Percentiles rank a stretch among this genome's conserved stretches.
Conservation (phyloP, 2,329 filamentous ascomycete genomes). For the Alternaria ethzedia region DNA sequence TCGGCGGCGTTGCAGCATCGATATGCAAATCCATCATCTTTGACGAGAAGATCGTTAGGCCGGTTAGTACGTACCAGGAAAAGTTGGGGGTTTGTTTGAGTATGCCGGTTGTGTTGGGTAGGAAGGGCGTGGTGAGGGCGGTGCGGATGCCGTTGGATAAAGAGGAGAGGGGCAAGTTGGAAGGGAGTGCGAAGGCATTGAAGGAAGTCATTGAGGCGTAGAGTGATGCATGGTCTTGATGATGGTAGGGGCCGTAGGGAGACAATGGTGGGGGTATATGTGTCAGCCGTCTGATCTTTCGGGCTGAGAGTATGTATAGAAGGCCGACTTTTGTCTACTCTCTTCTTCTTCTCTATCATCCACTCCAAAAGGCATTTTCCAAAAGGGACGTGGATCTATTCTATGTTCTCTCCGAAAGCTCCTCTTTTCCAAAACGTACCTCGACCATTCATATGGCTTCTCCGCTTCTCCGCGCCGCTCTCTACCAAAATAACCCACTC, state of each 20-base stretch:
- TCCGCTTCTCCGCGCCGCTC: too few relatives aligned
- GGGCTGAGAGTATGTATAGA: background rate
- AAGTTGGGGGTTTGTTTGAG: constrained; percentile 21
- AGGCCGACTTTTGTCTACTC: background rate
- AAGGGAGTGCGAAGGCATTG: constrained; percentile 20
- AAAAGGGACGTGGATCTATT: too few relatives aligned
- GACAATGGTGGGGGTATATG: too few relatives aligned
- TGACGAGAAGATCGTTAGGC: constrained; percentile 18
- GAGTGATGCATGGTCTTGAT: too few relatives aligned
- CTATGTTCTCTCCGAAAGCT: too few relatives aligned
- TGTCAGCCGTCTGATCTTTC: background rate
- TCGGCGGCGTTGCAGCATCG: constrained; percentile 25
- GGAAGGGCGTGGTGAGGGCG: constrained; percentile 18
- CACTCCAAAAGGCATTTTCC: too few relatives aligned
- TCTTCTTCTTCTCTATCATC: background rate
- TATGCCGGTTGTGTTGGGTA: constrained; percentile 22
- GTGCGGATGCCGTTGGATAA: constrained; percentile 8
- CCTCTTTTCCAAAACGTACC: too few relatives aligned
- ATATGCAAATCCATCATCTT: constrained; percentile 22
- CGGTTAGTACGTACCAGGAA: constrained; percentile 23
- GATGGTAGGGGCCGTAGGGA: too few relatives aligned
- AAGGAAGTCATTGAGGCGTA: constrained; percentile 18
- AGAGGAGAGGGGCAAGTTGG: constrained; percentile 15
- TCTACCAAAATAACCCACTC: too few relatives aligned
- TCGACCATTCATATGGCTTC: too few relatives aligned